These are phyloP conservation scores for Lepraria neglecta DNA, from an alignment of 495 filamentous ascomycete genomes.

Conservation along the genomic window DNA sequence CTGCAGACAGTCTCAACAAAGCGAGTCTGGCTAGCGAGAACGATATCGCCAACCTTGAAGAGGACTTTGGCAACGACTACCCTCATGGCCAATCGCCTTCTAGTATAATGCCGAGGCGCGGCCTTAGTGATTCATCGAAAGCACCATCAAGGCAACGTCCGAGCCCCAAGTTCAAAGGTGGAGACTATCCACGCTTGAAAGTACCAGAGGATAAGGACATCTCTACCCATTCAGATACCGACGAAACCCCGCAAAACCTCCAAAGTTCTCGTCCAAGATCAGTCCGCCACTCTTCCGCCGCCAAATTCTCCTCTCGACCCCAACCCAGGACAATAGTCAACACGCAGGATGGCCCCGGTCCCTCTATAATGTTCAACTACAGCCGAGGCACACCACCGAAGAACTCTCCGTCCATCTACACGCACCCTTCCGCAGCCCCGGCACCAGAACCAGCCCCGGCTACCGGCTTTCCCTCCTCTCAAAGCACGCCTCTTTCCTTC, in stretches of 20 bases:
- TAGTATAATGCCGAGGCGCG: no score
- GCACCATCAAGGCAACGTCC: no score
- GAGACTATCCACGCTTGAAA: no score
- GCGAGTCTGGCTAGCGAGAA: neutral
- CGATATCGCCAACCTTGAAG: neutral
- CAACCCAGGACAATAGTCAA: slow-evolving; percentile 68
- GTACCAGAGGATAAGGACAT: no score
- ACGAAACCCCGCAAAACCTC: neutral
- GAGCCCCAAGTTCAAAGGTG: no score
- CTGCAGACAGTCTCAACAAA: slow-evolving; percentile 32
- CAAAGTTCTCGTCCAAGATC: neutral
- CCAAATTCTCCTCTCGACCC: slow-evolving; percentile 60
- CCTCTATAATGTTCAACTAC: slow-evolving; percentile 73
- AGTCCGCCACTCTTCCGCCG: slow-evolving; percentile 29
- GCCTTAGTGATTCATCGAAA: no score
- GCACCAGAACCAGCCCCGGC: slow-evolving; percentile 27
- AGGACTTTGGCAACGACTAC: neutral
- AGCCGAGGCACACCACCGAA: slow-evolving; percentile 26
- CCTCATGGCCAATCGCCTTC: no score
- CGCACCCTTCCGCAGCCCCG: slow-evolving; percentile 33
- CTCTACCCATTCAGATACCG: neutral
- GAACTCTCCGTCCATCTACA: slow-evolving; percentile 49
- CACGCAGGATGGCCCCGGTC: slow-evolving; percentile 55
- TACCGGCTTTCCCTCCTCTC: slow-evolving; percentile 47
- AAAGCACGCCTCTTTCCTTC: slow-evolving; percentile 64